Conservation (phyloP, 331 rosid genomes). For the Cydonia oblonga region DNA sequence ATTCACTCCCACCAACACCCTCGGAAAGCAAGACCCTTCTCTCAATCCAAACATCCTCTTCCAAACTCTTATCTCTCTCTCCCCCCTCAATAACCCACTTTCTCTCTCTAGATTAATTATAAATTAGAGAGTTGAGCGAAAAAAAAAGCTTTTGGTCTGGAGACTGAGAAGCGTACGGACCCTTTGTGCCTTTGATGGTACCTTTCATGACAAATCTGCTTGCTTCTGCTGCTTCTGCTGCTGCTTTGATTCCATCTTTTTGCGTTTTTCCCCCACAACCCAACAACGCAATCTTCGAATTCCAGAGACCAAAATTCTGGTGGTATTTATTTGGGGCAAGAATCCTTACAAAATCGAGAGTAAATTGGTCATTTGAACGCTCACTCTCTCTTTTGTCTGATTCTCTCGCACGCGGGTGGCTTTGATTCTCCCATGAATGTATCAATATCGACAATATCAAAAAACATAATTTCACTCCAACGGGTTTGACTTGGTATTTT, state of each 20-base stretch:
- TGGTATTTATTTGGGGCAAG: slow-evolving; percentile 2
- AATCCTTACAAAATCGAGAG: neutral
- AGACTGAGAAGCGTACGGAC: slow-evolving; percentile 10
- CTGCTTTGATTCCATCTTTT: neutral
- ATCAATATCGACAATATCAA: neutral
- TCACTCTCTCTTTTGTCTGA: neutral
- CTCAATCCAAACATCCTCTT: slow-evolving; percentile 46
- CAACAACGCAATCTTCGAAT: neutral
- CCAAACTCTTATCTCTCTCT: neutral
- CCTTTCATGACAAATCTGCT: slow-evolving; percentile 32
- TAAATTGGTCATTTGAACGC: neutral
- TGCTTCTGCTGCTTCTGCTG: neutral
- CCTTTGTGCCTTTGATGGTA: neutral
- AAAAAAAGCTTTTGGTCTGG: slow-evolving; percentile 7
- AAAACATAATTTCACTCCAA: neutral
- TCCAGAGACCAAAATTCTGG: neutral
- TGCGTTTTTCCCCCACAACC: neutral
- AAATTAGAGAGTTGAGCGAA: slow-evolving; percentile 14
- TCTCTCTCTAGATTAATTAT: slow-evolving; percentile 10
- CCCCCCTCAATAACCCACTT: neutral
- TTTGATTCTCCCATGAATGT: neutral
- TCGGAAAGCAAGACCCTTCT: slow-evolving; percentile 52
- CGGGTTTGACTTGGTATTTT: neutral
- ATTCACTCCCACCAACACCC: slow-evolving; percentile 38
- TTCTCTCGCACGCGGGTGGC: slow-evolving; percentile 9